These are phyloP conservation scores for Epichloe sibirici DNA, from an alignment of 2,329 filamentous ascomycete genomes.

Conservation along the genomic window DNA sequence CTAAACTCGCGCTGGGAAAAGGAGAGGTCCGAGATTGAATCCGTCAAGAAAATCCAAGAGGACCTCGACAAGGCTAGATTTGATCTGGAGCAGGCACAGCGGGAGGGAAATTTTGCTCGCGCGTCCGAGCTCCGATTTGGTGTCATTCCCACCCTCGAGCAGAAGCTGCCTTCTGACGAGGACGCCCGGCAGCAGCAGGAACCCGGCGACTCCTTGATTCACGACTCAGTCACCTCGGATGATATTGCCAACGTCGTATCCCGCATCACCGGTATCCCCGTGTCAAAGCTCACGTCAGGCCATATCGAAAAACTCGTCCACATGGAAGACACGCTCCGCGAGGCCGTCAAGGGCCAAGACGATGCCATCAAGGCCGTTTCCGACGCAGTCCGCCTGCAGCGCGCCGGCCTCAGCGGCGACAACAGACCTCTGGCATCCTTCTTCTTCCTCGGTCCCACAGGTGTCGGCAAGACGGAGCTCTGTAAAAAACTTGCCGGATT, in stretches of 20 bases:
- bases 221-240: slow-evolving; percentile 89
- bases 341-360: slow-evolving; percentile 83
- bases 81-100: slow-evolving; percentile 77
- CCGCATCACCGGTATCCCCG: slow-evolving; percentile 81
- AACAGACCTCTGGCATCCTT: slow-evolving; percentile 87
- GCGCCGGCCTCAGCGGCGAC: slow-evolving; percentile 82
- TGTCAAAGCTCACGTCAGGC: slow-evolving; percentile 82
- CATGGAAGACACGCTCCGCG: slow-evolving; percentile 82
- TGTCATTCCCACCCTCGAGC: slow-evolving; percentile 69
- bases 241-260: slow-evolving; percentile 91
- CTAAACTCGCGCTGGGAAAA: slow-evolving; percentile 82
- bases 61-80: slow-evolving; percentile 77
- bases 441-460: slow-evolving; percentile 95
- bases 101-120: slow-evolving; percentile 75
- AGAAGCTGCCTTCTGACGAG: slow-evolving; percentile 66
- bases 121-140: slow-evolving; percentile 89
- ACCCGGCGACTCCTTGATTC: slow-evolving; percentile 52
- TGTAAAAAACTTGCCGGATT: slow-evolving; percentile 93
- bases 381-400: slow-evolving; percentile 85
- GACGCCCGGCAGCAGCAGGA: slow-evolving; percentile 25
- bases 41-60: slow-evolving; percentile 75
- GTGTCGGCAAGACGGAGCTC: slow-evolving; percentile 92
- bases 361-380: slow-evolving; percentile 85
- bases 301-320: slow-evolving; percentile 90
- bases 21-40: slow-evolving; percentile 74